Evolutionary conservation across 148 eudicot species (phyloP), one percentile per base, ranked within the genome.

Genomic region (Cornus kousa): DNA sequence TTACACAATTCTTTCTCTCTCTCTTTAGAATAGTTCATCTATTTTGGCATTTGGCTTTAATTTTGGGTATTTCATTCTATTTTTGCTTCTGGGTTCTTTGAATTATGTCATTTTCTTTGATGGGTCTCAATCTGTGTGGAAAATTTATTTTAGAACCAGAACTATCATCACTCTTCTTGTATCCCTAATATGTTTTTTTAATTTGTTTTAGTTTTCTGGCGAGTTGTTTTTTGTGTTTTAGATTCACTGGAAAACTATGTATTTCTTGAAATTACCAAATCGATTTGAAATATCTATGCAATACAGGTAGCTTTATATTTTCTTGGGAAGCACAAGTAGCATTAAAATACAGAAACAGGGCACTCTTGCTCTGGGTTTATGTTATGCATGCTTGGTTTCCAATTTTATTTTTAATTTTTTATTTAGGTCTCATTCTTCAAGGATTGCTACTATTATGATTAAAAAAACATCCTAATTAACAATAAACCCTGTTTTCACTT

Each of bases 361-460:
- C 48, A 48, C 65, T 32, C 79, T 68, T 77, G 22, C 65, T 77
- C 79, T 68, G 73, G 64, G 66, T 32, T 20, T 50, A 40, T 46
- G 16, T 55, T 55, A 16, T 50, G 65, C 53, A 67, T 53, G 79
- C 72, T 76, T 76, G 39, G 23, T 24, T 66, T 46, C 28, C 28
- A 28, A 28, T 28, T 28, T 28, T 28, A 1, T 28, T 28, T 28
- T 28, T 28, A 28, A 28, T 28, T 39, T 39, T 39, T 16, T 64
- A 53, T 39, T 5, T 62, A 0, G 8, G 50, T 62, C 40, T 64
- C 57, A 28, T 6, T 75, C n/a, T 40, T 12, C 66, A 20, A 62
- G 66, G 24, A 62, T 62, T 20, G 19, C 66, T 62, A 19, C 23
- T 62, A 62, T 62, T 62, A 5, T 62, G 4, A 20, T 62, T n/a